phyloP scores from a whole-genome alignment of 2,329 filamentous ascomycete genomes.

The Gaeumannomyces tritici region DNA sequence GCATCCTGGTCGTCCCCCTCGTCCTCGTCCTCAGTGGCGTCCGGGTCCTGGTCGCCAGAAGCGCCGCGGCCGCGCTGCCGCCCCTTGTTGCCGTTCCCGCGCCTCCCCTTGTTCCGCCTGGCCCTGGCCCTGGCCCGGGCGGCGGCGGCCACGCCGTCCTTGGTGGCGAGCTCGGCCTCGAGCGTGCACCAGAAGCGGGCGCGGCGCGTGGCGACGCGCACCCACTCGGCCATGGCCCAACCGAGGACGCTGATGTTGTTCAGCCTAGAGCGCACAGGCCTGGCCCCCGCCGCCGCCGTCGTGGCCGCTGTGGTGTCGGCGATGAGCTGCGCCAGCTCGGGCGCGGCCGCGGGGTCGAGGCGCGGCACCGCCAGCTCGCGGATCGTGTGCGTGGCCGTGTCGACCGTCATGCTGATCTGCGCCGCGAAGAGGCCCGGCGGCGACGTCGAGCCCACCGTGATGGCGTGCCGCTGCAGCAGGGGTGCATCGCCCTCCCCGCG shows the following conservation, averaged over 20 bases:
- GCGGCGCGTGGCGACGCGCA: constrained; percentile 48
- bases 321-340: constrained; percentile 48
- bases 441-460: constrained; percentile 36
- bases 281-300: constrained; percentile 19
- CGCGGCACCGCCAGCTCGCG: constrained; percentile 40
- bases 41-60: constrained; percentile 6
- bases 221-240: constrained; percentile 63
- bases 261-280: constrained; percentile 35
- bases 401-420: constrained; percentile 47
- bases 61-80: constrained; percentile 10
- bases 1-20: constrained; percentile 10
- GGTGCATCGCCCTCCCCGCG: constrained; percentile 15
- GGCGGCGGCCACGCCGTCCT: constrained; percentile 20
- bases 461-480: constrained; percentile 43
- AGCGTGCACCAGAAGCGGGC: constrained; percentile 54
- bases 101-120: constrained; percentile 10
- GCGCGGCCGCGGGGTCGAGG: constrained; percentile 47
- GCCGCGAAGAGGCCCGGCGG: constrained; percentile 48
- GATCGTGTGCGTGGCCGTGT: constrained; percentile 41
- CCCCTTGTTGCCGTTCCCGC: constrained; percentile 18
- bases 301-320: constrained; percentile 22
- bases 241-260: constrained; percentile 55
- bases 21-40: constrained; percentile 14
- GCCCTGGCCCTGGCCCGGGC: constrained; percentile 18
- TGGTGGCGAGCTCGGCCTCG: constrained; percentile 32